Evolutionary conservation across 1,284 basidiomycete species (phyloP).

Genomic region (Sanghuangporus sanghuang): DNA sequence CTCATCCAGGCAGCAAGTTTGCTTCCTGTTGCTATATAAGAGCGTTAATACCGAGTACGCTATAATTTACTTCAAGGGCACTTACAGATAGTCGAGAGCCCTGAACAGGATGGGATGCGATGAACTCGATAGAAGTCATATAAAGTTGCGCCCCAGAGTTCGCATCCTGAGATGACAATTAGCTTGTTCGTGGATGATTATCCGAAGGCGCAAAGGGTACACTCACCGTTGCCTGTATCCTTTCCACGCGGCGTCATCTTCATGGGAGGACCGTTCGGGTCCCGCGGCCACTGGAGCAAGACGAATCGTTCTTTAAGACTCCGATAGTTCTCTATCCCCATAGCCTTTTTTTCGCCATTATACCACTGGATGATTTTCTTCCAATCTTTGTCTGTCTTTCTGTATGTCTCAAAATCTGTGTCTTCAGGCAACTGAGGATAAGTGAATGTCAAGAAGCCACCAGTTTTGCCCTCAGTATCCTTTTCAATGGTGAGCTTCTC

Average conservation of each 20-base stretch:
- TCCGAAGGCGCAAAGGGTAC: background rate
- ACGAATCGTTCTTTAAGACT: conserved; percentile 22
- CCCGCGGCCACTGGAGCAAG: conserved; percentile 31
- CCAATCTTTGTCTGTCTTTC: conserved; percentile 15
- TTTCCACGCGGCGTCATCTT: conserved; percentile 21
- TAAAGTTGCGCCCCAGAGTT: conserved; percentile 39
- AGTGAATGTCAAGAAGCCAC: conserved; percentile 6
- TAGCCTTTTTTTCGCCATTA: background rate
- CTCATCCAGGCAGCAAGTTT: conserved; percentile 32
- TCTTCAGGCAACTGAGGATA: conserved; percentile 9
- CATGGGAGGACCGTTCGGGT: conserved; percentile 27
- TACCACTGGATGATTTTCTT: conserved; percentile 9
- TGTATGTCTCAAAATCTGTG: conserved; percentile 13
- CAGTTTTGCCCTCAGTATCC: conserved; percentile 1
- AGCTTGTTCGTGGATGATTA: conserved; percentile 23
- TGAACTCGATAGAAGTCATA: conserved; percentile 37
- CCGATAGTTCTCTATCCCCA: background rate
- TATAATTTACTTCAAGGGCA: background rate
- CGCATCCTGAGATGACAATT: conserved; percentile 19
- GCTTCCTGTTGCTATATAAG: conserved; percentile 30
- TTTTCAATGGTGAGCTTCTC: conserved; percentile 2
- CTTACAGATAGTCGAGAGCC: conserved; percentile 21
- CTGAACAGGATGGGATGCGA: conserved; percentile 22
- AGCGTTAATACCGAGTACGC: background rate
- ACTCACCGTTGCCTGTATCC: conserved; percentile 8